Percentiles rank a stretch among this genome's conserved stretches.
Evolutionary conservation across 306 rosid genomes (phyloP).

Genomic region (Dalbergia cochinchinensis): DNA sequence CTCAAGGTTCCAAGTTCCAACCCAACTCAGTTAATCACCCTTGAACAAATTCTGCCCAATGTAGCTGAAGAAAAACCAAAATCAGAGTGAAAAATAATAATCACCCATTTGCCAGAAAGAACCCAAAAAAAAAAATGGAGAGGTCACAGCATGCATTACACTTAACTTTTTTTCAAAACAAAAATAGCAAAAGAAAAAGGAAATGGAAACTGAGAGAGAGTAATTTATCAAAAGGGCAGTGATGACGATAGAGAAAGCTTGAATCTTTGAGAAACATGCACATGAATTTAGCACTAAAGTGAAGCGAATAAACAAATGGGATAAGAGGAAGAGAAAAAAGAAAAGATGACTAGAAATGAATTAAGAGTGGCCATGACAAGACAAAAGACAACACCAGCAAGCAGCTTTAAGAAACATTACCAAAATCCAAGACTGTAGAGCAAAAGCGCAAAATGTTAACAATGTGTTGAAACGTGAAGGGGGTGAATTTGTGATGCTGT

Average conservation of each 20-base stretch:
- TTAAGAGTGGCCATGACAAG: no score
- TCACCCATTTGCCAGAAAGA: conserved; percentile 5
- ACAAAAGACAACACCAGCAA: no score
- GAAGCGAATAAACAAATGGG: not conserved
- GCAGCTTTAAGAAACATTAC: no score
- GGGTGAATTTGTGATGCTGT: no score
- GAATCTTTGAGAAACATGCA: not conserved
- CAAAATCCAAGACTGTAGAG: no score
- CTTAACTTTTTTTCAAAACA: not conserved
- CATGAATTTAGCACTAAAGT: no score
- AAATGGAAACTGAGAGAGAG: not conserved
- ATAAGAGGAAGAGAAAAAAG: not conserved
- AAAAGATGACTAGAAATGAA: not conserved
- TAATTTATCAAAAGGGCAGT: not conserved
- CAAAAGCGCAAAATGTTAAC: no score
- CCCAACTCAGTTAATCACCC: not conserved
- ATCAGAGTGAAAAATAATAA: not conserved
- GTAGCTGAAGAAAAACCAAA: conserved; percentile 16
- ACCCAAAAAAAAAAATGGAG: not conserved
- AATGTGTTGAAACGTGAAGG: no score
- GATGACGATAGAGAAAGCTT: not conserved
- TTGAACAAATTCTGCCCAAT: conserved; percentile 29
- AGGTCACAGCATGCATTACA: not conserved
- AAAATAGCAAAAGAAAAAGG: not conserved
- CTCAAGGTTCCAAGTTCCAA: not conserved